Conservation (phyloP, 306 rosid genomes). For the Mimosa pudica region DNA sequence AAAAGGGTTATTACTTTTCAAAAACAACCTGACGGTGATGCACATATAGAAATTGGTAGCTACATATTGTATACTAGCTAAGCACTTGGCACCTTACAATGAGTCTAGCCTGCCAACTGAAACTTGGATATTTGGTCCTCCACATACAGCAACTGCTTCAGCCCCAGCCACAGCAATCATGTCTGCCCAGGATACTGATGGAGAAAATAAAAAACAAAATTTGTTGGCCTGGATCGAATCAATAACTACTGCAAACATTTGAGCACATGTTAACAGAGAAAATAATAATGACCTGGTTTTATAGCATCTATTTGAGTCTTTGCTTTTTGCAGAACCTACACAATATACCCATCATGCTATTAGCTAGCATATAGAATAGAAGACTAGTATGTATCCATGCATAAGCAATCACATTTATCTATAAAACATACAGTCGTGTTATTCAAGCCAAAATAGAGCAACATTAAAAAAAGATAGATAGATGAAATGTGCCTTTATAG, state of each 20-base stretch:
- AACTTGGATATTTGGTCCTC: conserved; percentile 85
- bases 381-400: conserved; percentile 25
- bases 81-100: conserved; percentile 52
- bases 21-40: conserved; percentile 7
- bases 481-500: conserved; percentile 67
- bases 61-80: conserved; percentile 21
- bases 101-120: conserved; percentile 80
- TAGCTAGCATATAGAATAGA: conserved; percentile 35
- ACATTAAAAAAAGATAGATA: conserved; percentile 20
- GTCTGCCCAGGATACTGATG: conserved; percentile 90
- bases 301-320: conserved; percentile 75
- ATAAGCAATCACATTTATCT: background rate
- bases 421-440: background rate
- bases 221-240: conserved; percentile 39
- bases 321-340: conserved; percentile 77
- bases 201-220: conserved; percentile 7
- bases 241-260: conserved; percentile 26
- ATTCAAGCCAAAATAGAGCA: background rate
- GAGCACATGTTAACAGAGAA: conserved; percentile 31
- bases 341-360: conserved; percentile 37
- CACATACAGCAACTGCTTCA: conserved; percentile 90
- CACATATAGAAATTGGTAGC: conserved; percentile 8
- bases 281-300: conserved; percentile 64
- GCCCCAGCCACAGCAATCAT: conserved; percentile 93
- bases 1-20: conserved; percentile 6